Evolutionary conservation across 1,139 yeast species (phyloP), one percentile per base, ranked within the genome.

Genomic region (Suhomyces panamericanus): DNA sequence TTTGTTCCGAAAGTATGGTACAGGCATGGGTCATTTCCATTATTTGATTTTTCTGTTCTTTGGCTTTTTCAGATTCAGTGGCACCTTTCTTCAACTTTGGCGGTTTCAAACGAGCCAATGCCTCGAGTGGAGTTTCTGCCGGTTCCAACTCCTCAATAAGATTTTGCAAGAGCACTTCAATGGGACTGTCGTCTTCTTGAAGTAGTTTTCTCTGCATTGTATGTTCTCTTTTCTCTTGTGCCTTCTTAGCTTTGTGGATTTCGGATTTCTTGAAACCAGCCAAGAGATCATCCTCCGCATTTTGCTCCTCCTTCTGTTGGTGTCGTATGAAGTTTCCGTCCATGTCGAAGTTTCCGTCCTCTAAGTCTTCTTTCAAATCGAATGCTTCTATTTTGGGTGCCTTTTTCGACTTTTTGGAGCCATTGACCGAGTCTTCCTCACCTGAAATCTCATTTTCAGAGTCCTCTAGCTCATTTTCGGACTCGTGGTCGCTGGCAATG

Each of bases 71-170:
- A 3, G 41, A 38, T 24, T 22, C 40, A 28, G 42, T 35, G 11
- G 26, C 31, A 39, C 52, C 59, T 41, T 49, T 56, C 30, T 47
- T 56, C 46, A 56, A 58, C 31, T 64, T 63, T 1, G 60, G 58
- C 7, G 68, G 61, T 32, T 66, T 67, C 35, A 78, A 57, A 41
- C 84, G 58, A 13, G 76, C 77, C 30, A 83, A 62, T 0, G 85
- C 81, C 53, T 85, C 91, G 59, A 83, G 51, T 2, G 87, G 78
- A 0, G 85, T 74, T 57, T 86, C 93, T 3, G 80, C 85, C 0
- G 85, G 80, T 33, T 81, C 78, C 34, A 86, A 61, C 2, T 61
- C 27, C 0, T 51, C 62, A 3, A 84, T 73, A 14, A 85, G 54
- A 0, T 53, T 51, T 10, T 44, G 49, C 13, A 83, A 49, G 3